A percentile compares a stretch with the other conserved stretches of the same genome.
Conservation (phyloP, 352 stramenopile genomes). For the Phytophthora vignae region DNA sequence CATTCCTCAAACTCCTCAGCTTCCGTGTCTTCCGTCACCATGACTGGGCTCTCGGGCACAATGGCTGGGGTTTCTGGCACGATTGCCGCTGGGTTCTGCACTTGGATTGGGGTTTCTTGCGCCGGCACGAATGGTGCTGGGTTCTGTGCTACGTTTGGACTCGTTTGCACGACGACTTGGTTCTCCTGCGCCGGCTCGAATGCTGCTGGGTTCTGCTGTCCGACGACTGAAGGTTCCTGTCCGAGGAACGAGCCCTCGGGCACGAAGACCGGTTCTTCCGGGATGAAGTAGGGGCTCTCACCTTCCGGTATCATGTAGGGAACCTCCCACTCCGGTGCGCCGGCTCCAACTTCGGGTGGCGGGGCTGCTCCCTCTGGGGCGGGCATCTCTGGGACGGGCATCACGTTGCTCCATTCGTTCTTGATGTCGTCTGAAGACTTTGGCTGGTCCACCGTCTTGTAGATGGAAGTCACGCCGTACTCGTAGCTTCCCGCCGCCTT, state of each 20-base stretch:
- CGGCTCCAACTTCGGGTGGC: background rate
- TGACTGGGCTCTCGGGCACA: background rate
- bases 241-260: background rate
- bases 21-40: background rate
- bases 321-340: background rate
- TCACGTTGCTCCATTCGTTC: conserved; percentile 32
- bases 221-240: background rate
- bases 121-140: too few species aligned
- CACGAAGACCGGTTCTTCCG: background rate
- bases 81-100: background rate
- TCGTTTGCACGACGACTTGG: background rate
- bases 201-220: background rate
- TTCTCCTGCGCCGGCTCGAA: background rate
- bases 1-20: background rate
- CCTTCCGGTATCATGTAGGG: background rate
- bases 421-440: conserved; percentile 35
- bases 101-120: background rate
- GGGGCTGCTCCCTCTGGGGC: background rate
- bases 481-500: conserved; percentile 34
- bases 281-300: background rate
- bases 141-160: too few species aligned
- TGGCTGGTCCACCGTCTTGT: conserved; percentile 42
- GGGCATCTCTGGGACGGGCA: conserved; percentile 17
- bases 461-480: conserved; percentile 53
- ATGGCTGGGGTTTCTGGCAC: background rate